Conservation (phyloP, 768 basidiomycete genomes). For the Chalciporus piperatus region DNA sequence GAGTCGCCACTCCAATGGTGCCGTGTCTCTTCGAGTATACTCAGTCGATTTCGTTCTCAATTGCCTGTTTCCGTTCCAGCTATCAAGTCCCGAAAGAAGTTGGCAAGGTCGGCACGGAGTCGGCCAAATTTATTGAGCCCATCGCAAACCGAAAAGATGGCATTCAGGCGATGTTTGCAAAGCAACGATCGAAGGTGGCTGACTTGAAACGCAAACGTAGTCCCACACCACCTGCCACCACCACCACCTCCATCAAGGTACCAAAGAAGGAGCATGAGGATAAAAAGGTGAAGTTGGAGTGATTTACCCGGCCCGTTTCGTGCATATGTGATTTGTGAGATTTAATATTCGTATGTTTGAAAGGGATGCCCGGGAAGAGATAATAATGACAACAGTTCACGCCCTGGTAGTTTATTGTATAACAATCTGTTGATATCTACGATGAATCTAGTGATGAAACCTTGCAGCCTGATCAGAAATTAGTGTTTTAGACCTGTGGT, state of each 20-base stretch:
- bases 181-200: constrained; percentile 41
- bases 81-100: constrained; percentile 89
- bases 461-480: not conserved
- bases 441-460: not conserved
- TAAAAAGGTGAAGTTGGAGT: constrained; percentile 23
- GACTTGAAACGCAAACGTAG: constrained; percentile 31
- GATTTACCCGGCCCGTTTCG: not conserved
- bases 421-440: constrained; percentile 1
- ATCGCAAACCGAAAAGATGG: constrained; percentile 79
- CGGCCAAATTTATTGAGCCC: constrained; percentile 78
- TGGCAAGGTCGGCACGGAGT: constrained; percentile 86
- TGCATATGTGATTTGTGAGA: not conserved
- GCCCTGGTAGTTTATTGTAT: constrained; percentile 13
- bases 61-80: constrained; percentile 36
- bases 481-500: not conserved
- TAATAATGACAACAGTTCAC: not conserved
- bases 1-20: constrained; percentile 65
- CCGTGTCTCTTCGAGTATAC: constrained; percentile 16
- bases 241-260: not conserved
- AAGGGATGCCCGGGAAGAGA: not conserved
- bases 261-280: constrained; percentile 13
- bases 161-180: constrained; percentile 78
- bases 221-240: constrained; percentile 9
- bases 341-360: not conserved
- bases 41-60: not conserved